Base-by-base conservation (phyloP, 352 stramenopile genomes). In the Phytophthora pseudosyringae region DNA sequence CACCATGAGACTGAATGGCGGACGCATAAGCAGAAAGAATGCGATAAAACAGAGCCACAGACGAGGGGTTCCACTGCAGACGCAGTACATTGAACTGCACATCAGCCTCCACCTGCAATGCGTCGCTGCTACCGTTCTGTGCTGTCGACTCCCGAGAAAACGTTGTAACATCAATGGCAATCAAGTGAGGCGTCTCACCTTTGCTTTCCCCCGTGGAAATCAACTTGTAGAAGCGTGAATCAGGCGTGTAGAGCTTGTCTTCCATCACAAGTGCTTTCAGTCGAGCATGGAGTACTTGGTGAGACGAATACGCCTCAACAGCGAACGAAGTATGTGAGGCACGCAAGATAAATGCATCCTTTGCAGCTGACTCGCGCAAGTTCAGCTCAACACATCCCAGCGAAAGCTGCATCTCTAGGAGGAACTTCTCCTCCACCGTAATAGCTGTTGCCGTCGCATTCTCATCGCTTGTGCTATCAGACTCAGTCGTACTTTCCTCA, bases 1-100 rank as follows among this genome's bases (percentile, higher is more conserved):
- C 58, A 11, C 64, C 65, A 39, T 83, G 66, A 6, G 61, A 73
- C 39, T 89, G 76, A 18, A 92, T 67, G 1, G 81, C 71, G 29
- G 60, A 72, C n/a, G 77, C 71, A 38, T 91, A 93, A 6, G 76
- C 69, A 4, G 81, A 83, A 41, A 82, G 33, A 57, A 95, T 88
- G 13, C 86, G 83, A 55, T 91, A 91, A 52, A 93, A 57, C 26
- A 93, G 39, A 25, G 81, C 80, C 56, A 95, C 85, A 1, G 87
- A 95, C 26, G 87, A 93, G 29, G 87, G 87, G 53, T 95, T 95
- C 87, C 87, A 95, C 52, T 95, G 87, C 26, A 95, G 28, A 59
- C 92, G 70, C 13, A 95, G 59, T 25, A 91, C 76, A 59, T 90
- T 89, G 25, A 90, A 90, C 1, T 86, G 71, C 28, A 86, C 55